Conservation (phyloP, 805 yeast genomes). For the Tetrapisispora fleetii region DNA sequence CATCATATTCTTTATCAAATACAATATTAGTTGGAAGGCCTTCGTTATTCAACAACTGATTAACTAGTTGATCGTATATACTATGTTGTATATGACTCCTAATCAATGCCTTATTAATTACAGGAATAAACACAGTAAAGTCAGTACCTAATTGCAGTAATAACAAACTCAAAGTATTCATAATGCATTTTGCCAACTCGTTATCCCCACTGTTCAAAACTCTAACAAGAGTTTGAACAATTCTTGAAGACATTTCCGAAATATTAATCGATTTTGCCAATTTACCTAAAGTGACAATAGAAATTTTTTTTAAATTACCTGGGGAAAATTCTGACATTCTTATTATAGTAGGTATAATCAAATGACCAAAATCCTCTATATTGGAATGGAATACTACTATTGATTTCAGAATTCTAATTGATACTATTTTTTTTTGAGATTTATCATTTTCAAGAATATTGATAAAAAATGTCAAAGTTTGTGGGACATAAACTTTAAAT, state of each 20-base stretch:
- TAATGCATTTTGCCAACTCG: conserved; percentile 53
- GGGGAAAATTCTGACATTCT: conserved; percentile 67
- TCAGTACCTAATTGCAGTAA: conserved; percentile 76
- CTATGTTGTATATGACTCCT: conserved; percentile 58
- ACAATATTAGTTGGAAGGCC: conserved; percentile 71
- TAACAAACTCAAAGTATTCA: conserved; percentile 72
- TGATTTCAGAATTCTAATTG: conserved; percentile 68
- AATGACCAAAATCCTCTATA: conserved; percentile 79
- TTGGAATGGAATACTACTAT: conserved; percentile 80
- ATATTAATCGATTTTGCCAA: conserved; percentile 62
- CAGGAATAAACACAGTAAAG: conserved; percentile 77
- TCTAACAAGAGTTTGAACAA: conserved; percentile 76
- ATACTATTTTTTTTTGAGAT: conserved; percentile 47
- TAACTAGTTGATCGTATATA: conserved; percentile 71
- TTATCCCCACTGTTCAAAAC: conserved; percentile 44
- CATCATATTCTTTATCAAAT: conserved; percentile 53
- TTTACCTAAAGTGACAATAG: conserved; percentile 77
- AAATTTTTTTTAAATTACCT: conserved; percentile 49
- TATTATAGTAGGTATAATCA: conserved; percentile 79
- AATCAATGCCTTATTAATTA: conserved; percentile 56
- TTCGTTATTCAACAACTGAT: conserved; percentile 70
- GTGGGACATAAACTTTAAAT: conserved; percentile 74
- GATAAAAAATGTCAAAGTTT: conserved; percentile 63
- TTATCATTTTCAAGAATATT: conserved; percentile 68
- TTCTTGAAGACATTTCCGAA: conserved; percentile 82